Evolutionary conservation across 78 protist genomes (phyloP).

Genomic region (Tieghemostelium lacteum): DNA sequence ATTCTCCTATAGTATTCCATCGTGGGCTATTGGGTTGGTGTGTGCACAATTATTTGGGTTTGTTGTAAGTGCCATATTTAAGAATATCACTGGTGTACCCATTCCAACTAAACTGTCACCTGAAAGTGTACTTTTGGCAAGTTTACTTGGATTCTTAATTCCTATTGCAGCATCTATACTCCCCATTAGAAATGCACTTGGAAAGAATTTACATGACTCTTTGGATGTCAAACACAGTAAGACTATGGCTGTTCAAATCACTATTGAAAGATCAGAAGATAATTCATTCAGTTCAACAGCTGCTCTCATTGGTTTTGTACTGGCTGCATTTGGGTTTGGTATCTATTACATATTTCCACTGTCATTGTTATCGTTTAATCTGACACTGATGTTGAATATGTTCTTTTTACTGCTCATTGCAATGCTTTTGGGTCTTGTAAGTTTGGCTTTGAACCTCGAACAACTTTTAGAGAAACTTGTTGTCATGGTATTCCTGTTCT

Average conservation of each 20-base stretch:
- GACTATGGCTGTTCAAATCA: conserved; percentile 83
- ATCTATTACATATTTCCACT: conserved; percentile 93
- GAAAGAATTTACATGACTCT: conserved; percentile 80
- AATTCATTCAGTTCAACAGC: conserved; percentile 33
- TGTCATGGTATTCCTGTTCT: conserved; percentile 79
- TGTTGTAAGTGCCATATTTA: conserved; percentile 21
- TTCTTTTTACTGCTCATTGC: conserved; percentile 90
- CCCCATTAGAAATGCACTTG: conserved; percentile 91
- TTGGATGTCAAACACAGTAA: conserved; percentile 86
- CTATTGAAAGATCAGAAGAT: conserved; percentile 81
- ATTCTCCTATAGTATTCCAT: conserved; percentile 89
- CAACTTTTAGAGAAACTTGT: conserved; percentile 79
- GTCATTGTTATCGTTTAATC: conserved; percentile 86
- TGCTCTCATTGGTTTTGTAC: conserved; percentile 80
- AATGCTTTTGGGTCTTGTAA: conserved; percentile 89
- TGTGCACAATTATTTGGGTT: conserved; percentile 72
- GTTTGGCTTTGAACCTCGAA: conserved; percentile 85
- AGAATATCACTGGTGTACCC: conserved; percentile 42
- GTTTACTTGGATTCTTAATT: conserved; percentile 84
- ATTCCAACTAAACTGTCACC: conserved; percentile 51
- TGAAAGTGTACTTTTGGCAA: conserved; percentile 66
- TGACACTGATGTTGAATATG: conserved; percentile 88
- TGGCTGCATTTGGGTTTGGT: conserved; percentile 83
- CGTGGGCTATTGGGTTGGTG: conserved; percentile 88
- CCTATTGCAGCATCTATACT: conserved; percentile 87